phyloP scores from a whole-genome alignment of 2,329 filamentous ascomycete species.

The Claviceps citrina region DNA sequence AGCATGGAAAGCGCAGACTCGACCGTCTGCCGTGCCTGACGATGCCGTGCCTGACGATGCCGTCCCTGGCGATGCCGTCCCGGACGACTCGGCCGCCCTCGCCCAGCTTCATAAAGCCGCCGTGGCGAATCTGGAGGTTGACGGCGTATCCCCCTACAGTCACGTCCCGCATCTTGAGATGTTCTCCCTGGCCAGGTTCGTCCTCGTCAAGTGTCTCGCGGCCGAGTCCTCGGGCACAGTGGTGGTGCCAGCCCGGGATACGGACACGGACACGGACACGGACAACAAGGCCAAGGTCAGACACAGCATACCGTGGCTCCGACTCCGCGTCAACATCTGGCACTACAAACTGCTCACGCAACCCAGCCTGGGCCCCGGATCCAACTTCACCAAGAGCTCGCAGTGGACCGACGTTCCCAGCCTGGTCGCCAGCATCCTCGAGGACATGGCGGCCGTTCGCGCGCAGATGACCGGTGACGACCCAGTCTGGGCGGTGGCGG shows the following conservation, averaged over 20 bases:
- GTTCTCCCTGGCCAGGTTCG: slow-evolving; percentile 53
- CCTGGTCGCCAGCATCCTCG: slow-evolving; percentile 35
- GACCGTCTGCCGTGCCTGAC: background rate
- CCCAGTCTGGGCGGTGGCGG: slow-evolving; percentile 21
- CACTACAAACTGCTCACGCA: slow-evolving; percentile 45
- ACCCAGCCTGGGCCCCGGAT: slow-evolving; percentile 37
- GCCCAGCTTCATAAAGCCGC: slow-evolving; percentile 38
- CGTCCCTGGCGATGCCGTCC: too few relatives aligned
- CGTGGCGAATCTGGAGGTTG: slow-evolving; percentile 55
- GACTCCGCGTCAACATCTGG: slow-evolving; percentile 59
- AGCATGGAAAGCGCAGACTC: slow-evolving; percentile 16
- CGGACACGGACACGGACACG: too few relatives aligned
- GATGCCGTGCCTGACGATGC: too few relatives aligned
- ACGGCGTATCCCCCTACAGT: slow-evolving; percentile 76
- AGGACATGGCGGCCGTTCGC: slow-evolving; percentile 27
- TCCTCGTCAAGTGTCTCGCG: slow-evolving; percentile 22
- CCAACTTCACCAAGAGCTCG: slow-evolving; percentile 38
- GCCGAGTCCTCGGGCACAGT: slow-evolving; percentile 12
- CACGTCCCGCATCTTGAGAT: slow-evolving; percentile 74
- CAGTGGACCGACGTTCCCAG: slow-evolving; percentile 45
- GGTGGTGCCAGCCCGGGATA: slow-evolving; percentile 13
- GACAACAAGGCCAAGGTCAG: too few relatives aligned
- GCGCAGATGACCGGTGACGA: slow-evolving; percentile 21
- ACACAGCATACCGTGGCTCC: slow-evolving; percentile 40
- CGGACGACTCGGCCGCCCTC: slow-evolving; percentile 11